phyloP scores from a whole-genome alignment of 2,329 filamentous ascomycete species.

The Cercospora sojina region DNA sequence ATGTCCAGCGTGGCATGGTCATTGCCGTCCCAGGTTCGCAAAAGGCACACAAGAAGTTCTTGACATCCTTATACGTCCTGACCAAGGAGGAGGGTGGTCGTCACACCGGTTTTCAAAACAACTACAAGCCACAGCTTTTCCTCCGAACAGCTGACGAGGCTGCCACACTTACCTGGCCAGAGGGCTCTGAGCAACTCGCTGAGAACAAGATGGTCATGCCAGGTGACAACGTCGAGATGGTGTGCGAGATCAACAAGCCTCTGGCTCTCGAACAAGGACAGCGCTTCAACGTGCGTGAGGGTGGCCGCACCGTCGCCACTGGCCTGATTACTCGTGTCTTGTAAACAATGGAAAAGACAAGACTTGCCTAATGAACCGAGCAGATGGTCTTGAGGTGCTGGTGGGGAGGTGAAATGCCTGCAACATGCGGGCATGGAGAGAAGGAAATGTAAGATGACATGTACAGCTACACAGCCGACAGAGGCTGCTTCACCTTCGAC shows the following conservation, averaged over 20 bases:
- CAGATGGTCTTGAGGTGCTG: background rate
- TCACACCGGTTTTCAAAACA: constrained; percentile 90
- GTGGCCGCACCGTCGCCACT: constrained; percentile 63
- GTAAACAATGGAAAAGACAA: constrained; percentile 9
- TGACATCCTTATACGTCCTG: constrained; percentile 94
- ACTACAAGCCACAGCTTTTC: constrained; percentile 97
- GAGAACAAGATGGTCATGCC: constrained; percentile 86
- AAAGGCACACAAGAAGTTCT: constrained; percentile 87
- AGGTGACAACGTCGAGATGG: constrained; percentile 98
- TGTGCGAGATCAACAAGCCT: constrained; percentile 79
- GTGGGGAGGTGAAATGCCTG: background rate
- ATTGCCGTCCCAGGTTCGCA: constrained; percentile 77
- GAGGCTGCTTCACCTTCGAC: constrained; percentile 19
- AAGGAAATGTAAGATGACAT: constrained; percentile 12
- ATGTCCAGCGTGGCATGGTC: constrained; percentile 93
- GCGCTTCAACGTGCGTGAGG: constrained; percentile 98
- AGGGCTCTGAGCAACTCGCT: constrained; percentile 67
- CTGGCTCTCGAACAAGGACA: constrained; percentile 87
- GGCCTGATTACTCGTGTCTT: constrained; percentile 43
- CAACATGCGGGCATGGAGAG: background rate
- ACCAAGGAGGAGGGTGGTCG: constrained; percentile 97
- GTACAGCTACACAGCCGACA: constrained; percentile 13
- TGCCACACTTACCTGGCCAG: constrained; percentile 80
- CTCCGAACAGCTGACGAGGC: constrained; percentile 82
- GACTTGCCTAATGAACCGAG: background rate